Percentiles rank a stretch among this genome's conserved stretches.
Conservation (phyloP, 495 filamentous ascomycete genomes). For the Daldinia childiae region DNA sequence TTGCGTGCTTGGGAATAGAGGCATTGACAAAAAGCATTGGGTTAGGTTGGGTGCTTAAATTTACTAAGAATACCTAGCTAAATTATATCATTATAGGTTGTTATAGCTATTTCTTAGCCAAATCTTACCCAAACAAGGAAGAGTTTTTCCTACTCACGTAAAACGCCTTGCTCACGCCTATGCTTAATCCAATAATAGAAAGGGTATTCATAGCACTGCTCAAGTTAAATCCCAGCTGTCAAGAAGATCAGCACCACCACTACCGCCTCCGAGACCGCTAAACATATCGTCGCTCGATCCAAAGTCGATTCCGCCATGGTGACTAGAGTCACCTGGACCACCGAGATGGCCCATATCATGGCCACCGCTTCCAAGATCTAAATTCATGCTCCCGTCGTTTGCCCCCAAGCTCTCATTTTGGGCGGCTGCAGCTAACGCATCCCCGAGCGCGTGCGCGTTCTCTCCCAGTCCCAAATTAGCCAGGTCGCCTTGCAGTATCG, state of each 20-base stretch:
- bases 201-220: neutral
- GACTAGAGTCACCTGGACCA: slow-evolving; percentile 28
- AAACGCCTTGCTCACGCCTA: neutral
- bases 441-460: slow-evolving; percentile 43
- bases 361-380: slow-evolving; percentile 37
- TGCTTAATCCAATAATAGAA: neutral
- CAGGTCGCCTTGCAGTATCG: slow-evolving; percentile 47
- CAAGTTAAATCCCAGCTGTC: slow-evolving; percentile 45
- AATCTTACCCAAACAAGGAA: neutral
- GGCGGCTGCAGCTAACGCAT: slow-evolving; percentile 50
- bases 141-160: slow-evolving; percentile 3
- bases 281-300: slow-evolving; percentile 43
- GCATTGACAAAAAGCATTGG: neutral
- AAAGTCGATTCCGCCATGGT: slow-evolving; percentile 41
- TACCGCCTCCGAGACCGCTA: slow-evolving; percentile 27
- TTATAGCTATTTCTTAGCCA: neutral
- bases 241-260: slow-evolving; percentile 31
- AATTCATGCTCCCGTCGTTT: slow-evolving; percentile 35
- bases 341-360: slow-evolving; percentile 41
- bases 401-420: slow-evolving; percentile 40
- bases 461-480: slow-evolving; percentile 40
- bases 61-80: no score
- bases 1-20: slow-evolving; percentile 34
- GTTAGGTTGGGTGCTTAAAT: neutral
- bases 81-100: neutral